Percentiles rank a stretch among this genome's conserved stretches.
Evolutionary conservation across 495 filamentous ascomycete genomes (phyloP).

Genomic region (Polyplosphaeria fusca): DNA sequence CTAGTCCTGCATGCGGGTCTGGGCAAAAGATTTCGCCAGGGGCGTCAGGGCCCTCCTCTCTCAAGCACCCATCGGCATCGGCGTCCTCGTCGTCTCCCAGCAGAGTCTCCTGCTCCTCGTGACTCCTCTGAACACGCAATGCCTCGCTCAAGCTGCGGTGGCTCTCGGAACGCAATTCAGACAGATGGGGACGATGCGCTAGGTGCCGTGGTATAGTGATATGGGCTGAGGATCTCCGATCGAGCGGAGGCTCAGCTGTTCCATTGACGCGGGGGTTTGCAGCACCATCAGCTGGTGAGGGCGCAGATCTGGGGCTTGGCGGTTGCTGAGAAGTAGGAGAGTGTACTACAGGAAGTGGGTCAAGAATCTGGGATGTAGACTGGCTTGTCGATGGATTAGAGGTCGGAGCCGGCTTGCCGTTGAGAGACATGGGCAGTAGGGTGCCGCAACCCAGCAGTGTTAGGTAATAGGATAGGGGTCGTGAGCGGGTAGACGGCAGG

Average conservation of each 20-base stretch:
- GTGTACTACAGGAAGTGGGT: too few relatives aligned
- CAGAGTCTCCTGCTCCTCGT: constrained; percentile 43
- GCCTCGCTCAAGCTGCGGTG: constrained; percentile 40
- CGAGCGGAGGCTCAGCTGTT: too few relatives aligned
- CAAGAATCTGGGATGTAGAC: too few relatives aligned
- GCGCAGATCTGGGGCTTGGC: too few relatives aligned
- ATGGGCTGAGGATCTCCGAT: too few relatives aligned
- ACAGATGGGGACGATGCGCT: constrained; percentile 19
- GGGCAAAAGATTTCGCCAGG: constrained; percentile 30
- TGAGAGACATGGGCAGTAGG: background rate
- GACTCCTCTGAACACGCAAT: constrained; percentile 33
- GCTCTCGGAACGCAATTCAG: background rate
- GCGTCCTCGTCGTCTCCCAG: constrained; percentile 38
- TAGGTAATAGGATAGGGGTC: constrained; percentile 4
- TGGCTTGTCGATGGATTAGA: constrained; percentile 14
- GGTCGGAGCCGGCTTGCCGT: background rate
- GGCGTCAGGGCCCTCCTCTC: constrained; percentile 7
- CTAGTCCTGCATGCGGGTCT: constrained; percentile 37
- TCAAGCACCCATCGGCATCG: constrained; percentile 40
- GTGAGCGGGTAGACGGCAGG: too few relatives aligned
- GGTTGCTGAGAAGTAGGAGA: too few relatives aligned
- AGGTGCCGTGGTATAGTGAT: constrained; percentile 24
- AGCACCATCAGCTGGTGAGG: too few relatives aligned
- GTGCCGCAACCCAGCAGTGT: background rate
- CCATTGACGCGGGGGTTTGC: too few relatives aligned